Base-by-base conservation (phyloP, 768 basidiomycete genomes). In the Boletus reticulatus region DNA sequence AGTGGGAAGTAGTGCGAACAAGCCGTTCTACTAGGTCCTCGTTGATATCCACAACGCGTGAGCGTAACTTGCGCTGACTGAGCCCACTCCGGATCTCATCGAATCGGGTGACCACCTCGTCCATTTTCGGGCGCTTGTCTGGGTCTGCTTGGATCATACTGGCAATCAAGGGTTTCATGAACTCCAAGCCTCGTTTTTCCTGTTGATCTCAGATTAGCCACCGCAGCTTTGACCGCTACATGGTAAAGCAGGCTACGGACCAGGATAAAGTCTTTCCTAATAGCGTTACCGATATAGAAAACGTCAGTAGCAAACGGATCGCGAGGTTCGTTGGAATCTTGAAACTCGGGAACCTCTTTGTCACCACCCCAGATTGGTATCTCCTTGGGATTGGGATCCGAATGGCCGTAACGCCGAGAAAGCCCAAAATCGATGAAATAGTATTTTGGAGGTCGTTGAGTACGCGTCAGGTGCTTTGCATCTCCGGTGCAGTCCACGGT, bases 71-170 rank as follows among this genome's bases (percentile, higher is more conserved):
- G 43, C 61, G 12, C 22, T 9, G 17, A 31, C 52, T 52, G 2
- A 68, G 52, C 0, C 31, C 34, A 11, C 38, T 16, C 0, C 16
- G 29, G 14, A 66, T 62, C 0, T 27, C 22, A 2, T 57, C 51
- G 19, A 68, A 68, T 9, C 56, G 67, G 2, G 36, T 3, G 2
- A 70, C 69, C 4, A 74, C 74, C 29, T 72, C 60, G n/a, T 76
- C 70, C 48, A 75, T 76, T 0, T 59, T 73, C 0, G 76, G 76
- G 7, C 78, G 69, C 43, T 71, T 62, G 0, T 38, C 22, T 0
- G 75, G 75, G 44, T 76, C 69, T 3, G 62, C 60, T 19, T 72
- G 68, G 0, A 70, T 62, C 77, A 79, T 78, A 11, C 67, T 71
- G 0, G 52, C 50, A 4, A 76, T 53, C 3, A 77, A 57, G 0